Conservation (phyloP, 2,329 filamentous ascomycete genomes). For the Ophiobolus disseminans region DNA sequence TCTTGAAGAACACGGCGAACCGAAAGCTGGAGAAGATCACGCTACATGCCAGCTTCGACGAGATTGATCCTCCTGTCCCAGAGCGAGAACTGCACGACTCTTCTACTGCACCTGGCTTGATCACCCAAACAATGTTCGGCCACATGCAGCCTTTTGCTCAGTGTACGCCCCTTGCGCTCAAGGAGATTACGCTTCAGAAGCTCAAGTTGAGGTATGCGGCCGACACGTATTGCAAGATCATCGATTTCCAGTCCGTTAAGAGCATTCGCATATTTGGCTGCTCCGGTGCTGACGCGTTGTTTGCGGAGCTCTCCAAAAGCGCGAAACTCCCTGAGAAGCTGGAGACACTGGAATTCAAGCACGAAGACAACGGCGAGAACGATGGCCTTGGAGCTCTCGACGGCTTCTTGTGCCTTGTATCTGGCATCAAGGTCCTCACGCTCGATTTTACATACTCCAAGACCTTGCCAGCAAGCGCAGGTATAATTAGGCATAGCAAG, state of each 20-base stretch:
- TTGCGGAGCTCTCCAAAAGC: conserved; percentile 57
- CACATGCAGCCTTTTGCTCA: conserved; percentile 57
- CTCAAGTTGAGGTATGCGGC: conserved; percentile 56
- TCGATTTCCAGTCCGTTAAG: conserved; percentile 55
- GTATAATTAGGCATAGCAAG: conserved; percentile 55
- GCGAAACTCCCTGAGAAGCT: conserved; percentile 53
- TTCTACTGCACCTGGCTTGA: conserved; percentile 55
- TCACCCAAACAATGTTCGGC: conserved; percentile 55
- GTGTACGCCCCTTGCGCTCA: conserved; percentile 54
- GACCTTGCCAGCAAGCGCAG: conserved; percentile 50
- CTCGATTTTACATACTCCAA: conserved; percentile 54
- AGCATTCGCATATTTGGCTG: conserved; percentile 54
- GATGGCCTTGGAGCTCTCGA: conserved; percentile 57
- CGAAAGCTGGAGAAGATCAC: conserved; percentile 54
- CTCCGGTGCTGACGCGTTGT: conserved; percentile 54
- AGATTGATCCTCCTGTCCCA: conserved; percentile 42
- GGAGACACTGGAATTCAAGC: conserved; percentile 55
- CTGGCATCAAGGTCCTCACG: conserved; percentile 53
- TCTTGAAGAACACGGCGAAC: conserved; percentile 51
- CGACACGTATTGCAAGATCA: conserved; percentile 56
- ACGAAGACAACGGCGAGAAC: conserved; percentile 57
- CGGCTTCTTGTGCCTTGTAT: conserved; percentile 56
- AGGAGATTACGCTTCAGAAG: conserved; percentile 54
- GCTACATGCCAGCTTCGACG: conserved; percentile 55
- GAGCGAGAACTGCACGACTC: conserved; percentile 56